Evolutionary conservation across 2,329 filamentous ascomycete genomes (phyloP).

Genomic region (Paraconiothyrium sp.): DNA sequence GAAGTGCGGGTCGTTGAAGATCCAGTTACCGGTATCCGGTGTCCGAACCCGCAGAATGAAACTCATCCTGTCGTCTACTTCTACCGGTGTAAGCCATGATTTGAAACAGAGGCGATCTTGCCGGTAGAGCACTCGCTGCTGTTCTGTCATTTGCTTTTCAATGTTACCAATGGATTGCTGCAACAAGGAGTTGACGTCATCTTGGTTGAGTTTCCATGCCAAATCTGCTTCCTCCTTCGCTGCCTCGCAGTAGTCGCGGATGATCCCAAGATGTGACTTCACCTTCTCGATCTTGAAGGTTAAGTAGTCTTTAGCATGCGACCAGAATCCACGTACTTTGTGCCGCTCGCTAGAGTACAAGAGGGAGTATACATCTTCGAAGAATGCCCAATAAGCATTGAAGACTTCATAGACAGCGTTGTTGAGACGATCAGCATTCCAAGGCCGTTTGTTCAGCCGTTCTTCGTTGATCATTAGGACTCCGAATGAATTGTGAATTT

Average conservation of each 20-base stretch:
- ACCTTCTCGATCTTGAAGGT: background rate
- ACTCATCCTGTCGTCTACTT: background rate
- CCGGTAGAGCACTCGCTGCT: background rate
- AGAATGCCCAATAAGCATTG: background rate
- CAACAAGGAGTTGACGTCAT: background rate
- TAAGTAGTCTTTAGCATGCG: background rate
- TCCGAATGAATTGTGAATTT: background rate
- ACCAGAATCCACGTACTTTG: background rate
- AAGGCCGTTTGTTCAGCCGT: background rate
- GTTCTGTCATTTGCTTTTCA: background rate
- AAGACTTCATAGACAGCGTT: background rate
- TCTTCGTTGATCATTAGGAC: background rate
- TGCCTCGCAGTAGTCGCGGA: constrained; percentile 1
- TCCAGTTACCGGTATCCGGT: constrained; percentile 1
- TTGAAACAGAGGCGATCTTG: background rate
- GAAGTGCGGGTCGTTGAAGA: background rate
- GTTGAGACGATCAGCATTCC: background rate
- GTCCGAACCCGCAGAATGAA: constrained; percentile 1
- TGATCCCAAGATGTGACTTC: background rate
- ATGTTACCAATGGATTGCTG: background rate
- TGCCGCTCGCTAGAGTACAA: background rate
- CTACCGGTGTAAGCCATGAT: background rate
- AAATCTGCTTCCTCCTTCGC: background rate
- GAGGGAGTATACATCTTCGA: background rate
- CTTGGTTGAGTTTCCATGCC: background rate